phyloP scores from a whole-genome alignment of 805 yeast genomes.

The Pichia gijzeniarum region DNA sequence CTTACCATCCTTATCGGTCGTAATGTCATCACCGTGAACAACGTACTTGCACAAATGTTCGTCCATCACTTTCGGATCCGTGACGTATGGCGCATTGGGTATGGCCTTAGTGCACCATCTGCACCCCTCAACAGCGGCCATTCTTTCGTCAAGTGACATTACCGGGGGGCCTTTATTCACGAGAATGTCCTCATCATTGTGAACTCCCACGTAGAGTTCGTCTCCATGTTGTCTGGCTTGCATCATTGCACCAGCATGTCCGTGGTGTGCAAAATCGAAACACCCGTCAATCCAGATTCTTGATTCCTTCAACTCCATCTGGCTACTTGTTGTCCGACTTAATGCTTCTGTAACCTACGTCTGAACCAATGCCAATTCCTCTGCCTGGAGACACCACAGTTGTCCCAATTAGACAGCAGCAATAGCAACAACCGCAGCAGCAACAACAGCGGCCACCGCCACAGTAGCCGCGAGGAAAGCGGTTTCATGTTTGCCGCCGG shows the following conservation, averaged over 20 bases:
- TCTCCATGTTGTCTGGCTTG: slow-evolving; percentile 84
- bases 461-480: no score
- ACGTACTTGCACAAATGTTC: slow-evolving; percentile 73
- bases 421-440: no score
- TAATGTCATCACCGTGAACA: slow-evolving; percentile 98
- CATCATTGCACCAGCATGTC: slow-evolving; percentile 94
- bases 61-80: slow-evolving; percentile 77
- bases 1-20: slow-evolving; percentile 91
- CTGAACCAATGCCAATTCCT: no score
- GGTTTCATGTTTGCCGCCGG: no score
- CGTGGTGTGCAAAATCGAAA: slow-evolving; percentile 96
- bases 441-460: no score
- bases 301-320: slow-evolving; percentile 22
- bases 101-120: slow-evolving; percentile 78
- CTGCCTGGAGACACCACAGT: no score
- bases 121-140: slow-evolving; percentile 81
- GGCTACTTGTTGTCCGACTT: no score
- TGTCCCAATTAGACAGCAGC: no score
- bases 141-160: slow-evolving; percentile 75
- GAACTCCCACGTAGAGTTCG: slow-evolving; percentile 81
- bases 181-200: slow-evolving; percentile 80
- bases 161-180: slow-evolving; percentile 91
- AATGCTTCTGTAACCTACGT: no score
- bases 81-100: slow-evolving; percentile 86
- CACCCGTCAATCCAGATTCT: slow-evolving; percentile 97